Conservation (phyloP, 2,329 filamentous ascomycete genomes). For the Ceratocystis albifundus region DNA sequence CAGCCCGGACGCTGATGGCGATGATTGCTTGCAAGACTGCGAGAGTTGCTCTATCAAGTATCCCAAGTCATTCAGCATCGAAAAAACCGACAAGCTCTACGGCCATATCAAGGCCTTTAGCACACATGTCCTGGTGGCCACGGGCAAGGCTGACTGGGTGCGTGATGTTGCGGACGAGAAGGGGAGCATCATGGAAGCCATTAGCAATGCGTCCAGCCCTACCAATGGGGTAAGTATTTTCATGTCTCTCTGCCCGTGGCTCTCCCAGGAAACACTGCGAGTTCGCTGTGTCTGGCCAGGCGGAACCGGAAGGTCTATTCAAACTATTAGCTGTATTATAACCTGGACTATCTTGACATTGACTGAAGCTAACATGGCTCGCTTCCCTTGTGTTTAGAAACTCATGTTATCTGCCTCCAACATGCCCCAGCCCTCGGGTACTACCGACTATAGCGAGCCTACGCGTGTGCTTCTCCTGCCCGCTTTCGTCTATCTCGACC, state of each 20-base stretch:
- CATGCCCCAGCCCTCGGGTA: conserved; percentile 65
- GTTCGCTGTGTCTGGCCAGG: background rate
- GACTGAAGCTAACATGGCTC: background rate
- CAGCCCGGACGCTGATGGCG: conserved; percentile 66
- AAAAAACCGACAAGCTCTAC: conserved; percentile 68
- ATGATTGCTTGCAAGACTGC: conserved; percentile 83
- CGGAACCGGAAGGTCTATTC: background rate
- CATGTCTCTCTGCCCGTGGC: background rate
- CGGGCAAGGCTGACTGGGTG: conserved; percentile 94
- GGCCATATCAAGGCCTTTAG: conserved; percentile 77
- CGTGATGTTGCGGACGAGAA: conserved; percentile 79
- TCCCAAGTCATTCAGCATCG: conserved; percentile 59
- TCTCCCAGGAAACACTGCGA: too few species aligned
- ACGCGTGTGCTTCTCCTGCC: conserved; percentile 77
- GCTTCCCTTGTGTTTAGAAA: conserved; percentile 38
- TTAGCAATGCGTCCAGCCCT: conserved; percentile 47
- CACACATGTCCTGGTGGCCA: conserved; percentile 83
- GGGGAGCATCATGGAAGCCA: conserved; percentile 70
- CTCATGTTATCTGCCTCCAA: conserved; percentile 89
- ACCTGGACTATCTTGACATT: background rate
- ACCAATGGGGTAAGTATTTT: conserved; percentile 52
- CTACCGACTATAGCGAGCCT: conserved; percentile 50
- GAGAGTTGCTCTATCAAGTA: conserved; percentile 66
- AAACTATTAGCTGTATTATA: background rate
- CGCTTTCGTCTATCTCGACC: conserved; percentile 69